A percentile compares a stretch with the other conserved stretches of the same genome.
Conservation (phyloP, 1,284 basidiomycete genomes). For the Ustilago sp. region DNA sequence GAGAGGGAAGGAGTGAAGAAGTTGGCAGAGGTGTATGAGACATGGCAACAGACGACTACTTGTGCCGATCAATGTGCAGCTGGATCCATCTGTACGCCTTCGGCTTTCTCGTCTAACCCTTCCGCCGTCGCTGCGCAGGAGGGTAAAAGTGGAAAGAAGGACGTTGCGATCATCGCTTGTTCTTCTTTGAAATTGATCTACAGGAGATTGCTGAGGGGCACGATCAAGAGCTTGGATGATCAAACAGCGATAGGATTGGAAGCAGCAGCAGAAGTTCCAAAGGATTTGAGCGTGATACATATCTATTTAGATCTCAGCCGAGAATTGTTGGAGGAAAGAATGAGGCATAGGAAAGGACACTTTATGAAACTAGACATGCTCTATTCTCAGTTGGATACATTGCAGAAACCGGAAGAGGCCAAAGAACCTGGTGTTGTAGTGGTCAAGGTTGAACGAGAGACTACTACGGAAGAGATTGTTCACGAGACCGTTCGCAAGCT, state of each 20-base stretch:
- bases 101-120: too few species aligned
- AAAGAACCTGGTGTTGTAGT: slow-evolving; percentile 24
- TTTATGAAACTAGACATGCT: slow-evolving; percentile 92
- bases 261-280: neutral
- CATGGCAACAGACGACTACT: neutral
- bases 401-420: slow-evolving; percentile 76
- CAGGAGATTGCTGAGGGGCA: slow-evolving; percentile 79
- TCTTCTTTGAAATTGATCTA: slow-evolving; percentile 86
- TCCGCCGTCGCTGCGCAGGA: too few species aligned
- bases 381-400: slow-evolving; percentile 81
- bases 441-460: slow-evolving; percentile 15
- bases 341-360: slow-evolving; percentile 80
- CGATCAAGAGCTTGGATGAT: slow-evolving; percentile 69
- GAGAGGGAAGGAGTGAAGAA: neutral
- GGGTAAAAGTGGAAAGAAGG: neutral
- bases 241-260: slow-evolving; percentile 26
- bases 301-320: slow-evolving; percentile 82
- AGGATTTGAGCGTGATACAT: slow-evolving; percentile 75
- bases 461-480: slow-evolving; percentile 21
- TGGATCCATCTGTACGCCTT: too few species aligned
- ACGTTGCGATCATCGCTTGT: slow-evolving; percentile 78
- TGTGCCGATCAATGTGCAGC: neutral
- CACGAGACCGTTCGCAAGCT: neutral
- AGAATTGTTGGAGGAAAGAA: slow-evolving; percentile 78
- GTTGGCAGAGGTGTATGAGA: slow-evolving; percentile 35